These are phyloP conservation scores for Fonsecaea multimorphosa DNA, from an alignment of 2,329 filamentous ascomycete species.

Conservation along the genomic window DNA sequence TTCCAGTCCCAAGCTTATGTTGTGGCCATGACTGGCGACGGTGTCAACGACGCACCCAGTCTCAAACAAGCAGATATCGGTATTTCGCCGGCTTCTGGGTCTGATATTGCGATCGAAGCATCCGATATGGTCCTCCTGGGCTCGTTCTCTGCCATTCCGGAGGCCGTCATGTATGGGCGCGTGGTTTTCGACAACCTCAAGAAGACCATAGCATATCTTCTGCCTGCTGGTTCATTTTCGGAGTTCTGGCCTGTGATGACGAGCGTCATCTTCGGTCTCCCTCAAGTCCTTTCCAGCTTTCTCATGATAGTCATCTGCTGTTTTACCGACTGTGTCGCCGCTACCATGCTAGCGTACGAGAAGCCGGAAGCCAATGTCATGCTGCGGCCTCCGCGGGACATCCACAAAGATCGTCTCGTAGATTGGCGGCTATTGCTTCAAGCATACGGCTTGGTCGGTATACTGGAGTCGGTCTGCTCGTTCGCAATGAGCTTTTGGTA, in stretches of 20 bases:
- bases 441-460: constrained; percentile 72
- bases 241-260: constrained; percentile 75
- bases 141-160: constrained; percentile 72
- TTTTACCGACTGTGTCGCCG: constrained; percentile 77
- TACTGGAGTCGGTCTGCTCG: constrained; percentile 65
- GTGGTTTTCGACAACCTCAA: constrained; percentile 82
- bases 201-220: constrained; percentile 76
- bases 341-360: constrained; percentile 77
- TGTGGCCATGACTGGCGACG: constrained; percentile 60
- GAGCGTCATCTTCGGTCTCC: constrained; percentile 73
- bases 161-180: constrained; percentile 73
- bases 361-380: constrained; percentile 77
- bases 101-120: constrained; percentile 67
- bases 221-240: constrained; percentile 74
- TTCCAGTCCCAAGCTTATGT: constrained; percentile 67
- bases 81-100: constrained; percentile 64
- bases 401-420: constrained; percentile 73
- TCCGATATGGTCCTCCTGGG: constrained; percentile 70
- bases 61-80: constrained; percentile 66
- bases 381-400: constrained; percentile 69
- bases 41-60: constrained; percentile 59
- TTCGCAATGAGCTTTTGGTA: constrained; percentile 74
- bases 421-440: constrained; percentile 75
- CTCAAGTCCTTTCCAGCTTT: constrained; percentile 74
- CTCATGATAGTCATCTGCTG: constrained; percentile 66